Percentiles rank a stretch among this genome's conserved stretches.
Conservation (phyloP, 305 asterid species). For the Withania somnifera region DNA sequence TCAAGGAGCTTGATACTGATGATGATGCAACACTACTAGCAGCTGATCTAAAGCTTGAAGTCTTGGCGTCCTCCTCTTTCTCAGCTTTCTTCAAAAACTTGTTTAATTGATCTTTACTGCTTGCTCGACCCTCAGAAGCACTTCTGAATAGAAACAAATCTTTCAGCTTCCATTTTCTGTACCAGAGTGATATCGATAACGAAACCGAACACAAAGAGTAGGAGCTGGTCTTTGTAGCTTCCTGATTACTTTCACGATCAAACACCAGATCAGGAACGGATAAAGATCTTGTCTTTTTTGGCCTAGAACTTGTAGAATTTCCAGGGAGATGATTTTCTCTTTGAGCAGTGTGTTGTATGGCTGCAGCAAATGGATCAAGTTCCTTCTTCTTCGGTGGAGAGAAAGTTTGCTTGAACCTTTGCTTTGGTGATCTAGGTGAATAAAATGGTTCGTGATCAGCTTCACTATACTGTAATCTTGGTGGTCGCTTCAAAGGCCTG, state of each 20-base stretch:
- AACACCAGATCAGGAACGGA: slow-evolving; percentile 53
- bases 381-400: slow-evolving; percentile 32
- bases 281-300: slow-evolving; percentile 31
- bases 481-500: slow-evolving; percentile 75
- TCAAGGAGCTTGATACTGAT: slow-evolving; percentile 29
- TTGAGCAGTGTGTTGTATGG: slow-evolving; percentile 33
- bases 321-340: too few relatives aligned
- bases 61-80: slow-evolving; percentile 31
- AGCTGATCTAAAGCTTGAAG: slow-evolving; percentile 56
- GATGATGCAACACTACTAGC: slow-evolving; percentile 33
- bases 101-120: slow-evolving; percentile 29
- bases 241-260: slow-evolving; percentile 21
- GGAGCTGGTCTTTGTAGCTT: slow-evolving; percentile 3
- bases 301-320: neutral
- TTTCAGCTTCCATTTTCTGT: slow-evolving; percentile 73
- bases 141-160: slow-evolving; percentile 77
- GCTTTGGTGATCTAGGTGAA: slow-evolving; percentile 47
- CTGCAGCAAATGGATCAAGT: slow-evolving; percentile 59
- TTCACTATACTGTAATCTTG: slow-evolving; percentile 25
- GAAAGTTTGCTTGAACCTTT: slow-evolving; percentile 30
- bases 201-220: slow-evolving; percentile 5
- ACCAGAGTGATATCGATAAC: slow-evolving; percentile 36
- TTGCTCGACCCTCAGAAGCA: slow-evolving; percentile 72
- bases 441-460: slow-evolving; percentile 2
- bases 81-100: slow-evolving; percentile 33